A percentile compares a stretch with the other conserved stretches of the same genome.
Conservation (phyloP, 163 green algal genomes). For the Prototheca cutis region DNA sequence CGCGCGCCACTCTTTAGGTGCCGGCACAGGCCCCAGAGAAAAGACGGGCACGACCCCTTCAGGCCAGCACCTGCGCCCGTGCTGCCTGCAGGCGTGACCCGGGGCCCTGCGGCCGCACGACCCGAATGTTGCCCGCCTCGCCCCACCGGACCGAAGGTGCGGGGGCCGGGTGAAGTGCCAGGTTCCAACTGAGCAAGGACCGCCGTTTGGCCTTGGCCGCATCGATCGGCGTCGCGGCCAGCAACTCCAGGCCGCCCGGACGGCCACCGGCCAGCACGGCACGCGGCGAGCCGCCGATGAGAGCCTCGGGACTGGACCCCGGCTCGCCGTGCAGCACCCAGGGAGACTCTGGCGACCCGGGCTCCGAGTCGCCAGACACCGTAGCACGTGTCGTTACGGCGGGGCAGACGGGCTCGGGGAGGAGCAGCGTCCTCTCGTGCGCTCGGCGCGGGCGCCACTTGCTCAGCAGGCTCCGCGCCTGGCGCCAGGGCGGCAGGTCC, state of each 20-base stretch:
- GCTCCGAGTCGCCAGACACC: conserved; percentile 8
- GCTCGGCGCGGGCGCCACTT: conserved; percentile 32
- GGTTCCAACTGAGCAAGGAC: conserved; percentile 20
- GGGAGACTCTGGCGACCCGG: not conserved
- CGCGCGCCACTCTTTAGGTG: too few species aligned
- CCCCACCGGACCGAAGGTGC: conserved; percentile 2
- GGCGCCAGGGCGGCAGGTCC: conserved; percentile 57
- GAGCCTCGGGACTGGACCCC: too few species aligned
- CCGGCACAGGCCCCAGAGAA: too few species aligned
- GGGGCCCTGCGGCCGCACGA: conserved; percentile 25
- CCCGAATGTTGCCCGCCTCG: conserved; percentile 24
- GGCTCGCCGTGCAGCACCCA: not conserved
- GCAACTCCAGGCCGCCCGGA: not conserved
- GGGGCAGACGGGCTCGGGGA: not conserved
- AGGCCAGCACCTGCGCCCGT: too few species aligned
- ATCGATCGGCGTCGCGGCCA: too few species aligned
- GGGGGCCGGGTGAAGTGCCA: conserved; percentile 6
- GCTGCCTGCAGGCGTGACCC: too few species aligned
- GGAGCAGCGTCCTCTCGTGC: not conserved
- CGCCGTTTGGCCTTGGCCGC: conserved; percentile 1
- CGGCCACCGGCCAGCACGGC: not conserved
- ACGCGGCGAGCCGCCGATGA: not conserved
- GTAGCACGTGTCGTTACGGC: conserved; percentile 8
- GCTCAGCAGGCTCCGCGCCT: conserved; percentile 43
- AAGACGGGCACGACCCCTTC: too few species aligned